Evolutionary conservation across 2,329 filamentous ascomycete species (phyloP), one percentile per base, ranked within the genome.

Genomic region (Pseudogymnoascus pannorum): DNA sequence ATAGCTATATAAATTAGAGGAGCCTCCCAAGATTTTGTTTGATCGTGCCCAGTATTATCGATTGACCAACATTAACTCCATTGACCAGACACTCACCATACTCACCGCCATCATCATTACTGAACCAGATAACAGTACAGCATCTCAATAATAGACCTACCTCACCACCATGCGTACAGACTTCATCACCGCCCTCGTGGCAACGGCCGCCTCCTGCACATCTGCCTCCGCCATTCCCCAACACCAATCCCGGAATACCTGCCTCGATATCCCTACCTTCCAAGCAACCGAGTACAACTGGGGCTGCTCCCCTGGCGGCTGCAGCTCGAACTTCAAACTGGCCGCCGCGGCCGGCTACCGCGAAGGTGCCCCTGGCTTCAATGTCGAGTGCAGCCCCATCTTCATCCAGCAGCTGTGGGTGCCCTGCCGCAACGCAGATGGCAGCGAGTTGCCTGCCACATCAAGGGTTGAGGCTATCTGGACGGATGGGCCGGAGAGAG

Each of bases 241-340:
- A 8, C 48, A 54, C 26, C n/a, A 54, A 54, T 54, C 48, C n/a
- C 48, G 26, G n/a, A 18, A 12, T 26, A 54, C 24, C n/a, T 54
- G 44, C 44, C 24, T 2, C 4, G 9, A 54, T n/a, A 54, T 54
- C 44, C 26, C 48, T 9, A 31, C 26, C 48, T 54, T 54, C 48
- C 24, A 31, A 31, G 48, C 48, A 54, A 54, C 24, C 5, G 9
- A 54, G 24, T 54, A 54, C 48, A 31, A 9, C n/a, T 59, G 60
- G 62, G 66, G 65, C 36, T 71, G 70, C 64, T 66, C 66, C 1
- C 67, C 68, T 0, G 68, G 68, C 16, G 66, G 66, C 31, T 72
- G 70, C 66, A 62, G 59, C 40, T 60, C 67, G 0, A 40, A 22
- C 9, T 72, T 70, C 63, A 66, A 67, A 57, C 61, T 72, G 42